Conservation (phyloP, 257 asterid genomes). For the Nicotiana noctiflora region DNA sequence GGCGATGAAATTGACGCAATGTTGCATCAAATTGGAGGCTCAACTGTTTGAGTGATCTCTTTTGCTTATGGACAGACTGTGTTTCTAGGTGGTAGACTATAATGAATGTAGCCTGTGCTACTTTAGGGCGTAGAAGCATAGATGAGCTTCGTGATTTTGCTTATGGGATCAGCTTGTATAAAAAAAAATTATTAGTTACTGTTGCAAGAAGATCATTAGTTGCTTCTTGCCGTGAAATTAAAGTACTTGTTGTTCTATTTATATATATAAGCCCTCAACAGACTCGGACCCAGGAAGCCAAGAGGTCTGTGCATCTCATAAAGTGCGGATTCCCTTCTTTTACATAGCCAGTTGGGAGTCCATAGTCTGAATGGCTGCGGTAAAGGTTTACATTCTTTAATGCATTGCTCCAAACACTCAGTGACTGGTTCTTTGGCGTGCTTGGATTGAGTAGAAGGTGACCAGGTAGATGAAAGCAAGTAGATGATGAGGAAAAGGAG, state of each 20-base stretch:
- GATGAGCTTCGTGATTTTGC: not conserved
- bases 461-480: too few species aligned
- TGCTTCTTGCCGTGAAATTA: not conserved
- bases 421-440: too few species aligned
- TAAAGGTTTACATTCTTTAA: too few species aligned
- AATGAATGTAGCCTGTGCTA: conserved; percentile 1
- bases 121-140: not conserved
- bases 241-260: not conserved
- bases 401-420: too few species aligned
- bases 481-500: too few species aligned
- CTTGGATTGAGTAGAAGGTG: too few species aligned
- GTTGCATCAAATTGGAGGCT: conserved; percentile 31
- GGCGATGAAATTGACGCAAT: conserved; percentile 44
- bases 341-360: too few species aligned
- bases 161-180: not conserved
- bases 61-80: not conserved
- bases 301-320: not conserved
- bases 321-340: not conserved
- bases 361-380: too few species aligned
- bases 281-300: not conserved
- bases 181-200: not conserved
- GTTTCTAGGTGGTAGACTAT: not conserved
- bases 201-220: not conserved
- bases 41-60: not conserved
- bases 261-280: not conserved